Base-by-base conservation (phyloP, 1,284 basidiomycete genomes). In the Ceratobasidium sp. region DNA sequence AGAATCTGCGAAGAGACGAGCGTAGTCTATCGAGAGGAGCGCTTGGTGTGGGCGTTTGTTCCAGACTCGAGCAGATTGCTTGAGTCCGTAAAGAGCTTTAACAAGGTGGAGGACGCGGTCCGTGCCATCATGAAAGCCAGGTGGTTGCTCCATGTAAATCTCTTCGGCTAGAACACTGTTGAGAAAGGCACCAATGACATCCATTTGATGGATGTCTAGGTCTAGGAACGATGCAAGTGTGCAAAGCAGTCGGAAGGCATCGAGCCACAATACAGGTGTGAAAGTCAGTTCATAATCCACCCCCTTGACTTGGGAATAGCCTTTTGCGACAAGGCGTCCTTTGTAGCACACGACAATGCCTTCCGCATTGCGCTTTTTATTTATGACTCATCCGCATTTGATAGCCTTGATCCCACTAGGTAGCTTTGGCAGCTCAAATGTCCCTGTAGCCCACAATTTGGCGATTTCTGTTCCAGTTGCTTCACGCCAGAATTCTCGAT, bases 201-300 rank as follows among this genome's bases (percentile, higher is more conserved):
- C 79, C 28, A 78, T 61, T 51, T 77, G 78, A 2, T 82, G 77
- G 0, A 83, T 62, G 36, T 81, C 77, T 12, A 75, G 75, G 40
- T 79, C 75, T 30, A 79, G 72, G 28, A 74, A 70, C 0, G 82
- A 79, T 9, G 83, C 81, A 0, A 83, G 72, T 0, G 82, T 78
- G 1, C 84, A 60, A 3, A 60, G 36, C 14, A n/a, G 28, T 9
- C 38, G 36, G 28, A 60, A 60, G 7, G 58, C 58, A n/a, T 60
- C 38, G 9, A 60, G 21, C 12, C 42, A 7, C 28, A 60, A 38
- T 23, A 54, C 53, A 25, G 58, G 58, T 7, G 58, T 38, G n/a
- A 60, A 60, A 6, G 58, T 60, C 4, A 60, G 23, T n/a, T 60
- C 21, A 18, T 60, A 60, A 44, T 60, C 58, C 21, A 60, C 28